Percentiles rank a stretch among this genome's conserved stretches.
Evolutionary conservation across 2,329 filamentous ascomycete species (phyloP).

Genomic region (Verticillium isaacii): DNA sequence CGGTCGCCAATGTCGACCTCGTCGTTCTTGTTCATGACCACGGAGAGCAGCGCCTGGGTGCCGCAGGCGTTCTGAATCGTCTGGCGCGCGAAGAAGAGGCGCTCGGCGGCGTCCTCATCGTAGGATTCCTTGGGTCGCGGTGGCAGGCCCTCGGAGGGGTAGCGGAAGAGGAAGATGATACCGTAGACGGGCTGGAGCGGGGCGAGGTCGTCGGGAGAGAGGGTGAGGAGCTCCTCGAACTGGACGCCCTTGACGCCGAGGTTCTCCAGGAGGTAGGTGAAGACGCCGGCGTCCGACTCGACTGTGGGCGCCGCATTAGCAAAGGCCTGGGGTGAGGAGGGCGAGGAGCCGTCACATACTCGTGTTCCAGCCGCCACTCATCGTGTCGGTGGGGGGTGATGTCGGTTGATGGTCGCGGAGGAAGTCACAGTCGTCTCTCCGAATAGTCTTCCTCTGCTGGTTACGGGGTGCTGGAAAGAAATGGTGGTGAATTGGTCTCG

Average conservation of each 20-base stretch:
- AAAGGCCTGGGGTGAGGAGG: constrained; percentile 10
- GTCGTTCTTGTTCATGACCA: constrained; percentile 78
- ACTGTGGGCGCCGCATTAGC: constrained; percentile 39
- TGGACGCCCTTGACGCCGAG: constrained; percentile 92
- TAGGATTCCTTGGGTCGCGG: constrained; percentile 41
- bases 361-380: constrained; percentile 91
- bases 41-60: constrained; percentile 88
- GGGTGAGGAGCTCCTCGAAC: constrained; percentile 90
- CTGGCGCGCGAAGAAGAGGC: constrained; percentile 90
- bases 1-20: constrained; percentile 67
- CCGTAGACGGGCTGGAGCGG: constrained; percentile 79
- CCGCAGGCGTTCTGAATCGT: constrained; percentile 99
- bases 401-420: background rate
- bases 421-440: background rate
- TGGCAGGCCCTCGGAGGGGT: constrained; percentile 64
- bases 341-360: constrained; percentile 44
- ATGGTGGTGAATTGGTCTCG: background rate
- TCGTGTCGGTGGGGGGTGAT: constrained; percentile 25
- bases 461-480: background rate
- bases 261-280: constrained; percentile 89
- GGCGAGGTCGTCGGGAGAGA: constrained; percentile 71
- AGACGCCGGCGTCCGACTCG: constrained; percentile 95
- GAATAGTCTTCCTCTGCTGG: background rate
- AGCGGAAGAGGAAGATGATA: constrained; percentile 99
- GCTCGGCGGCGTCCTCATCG: constrained; percentile 68